These are phyloP conservation scores for Bryopsis sp. DNA, from an alignment of 139 green algal genomes.

Conservation along the genomic window DNA sequence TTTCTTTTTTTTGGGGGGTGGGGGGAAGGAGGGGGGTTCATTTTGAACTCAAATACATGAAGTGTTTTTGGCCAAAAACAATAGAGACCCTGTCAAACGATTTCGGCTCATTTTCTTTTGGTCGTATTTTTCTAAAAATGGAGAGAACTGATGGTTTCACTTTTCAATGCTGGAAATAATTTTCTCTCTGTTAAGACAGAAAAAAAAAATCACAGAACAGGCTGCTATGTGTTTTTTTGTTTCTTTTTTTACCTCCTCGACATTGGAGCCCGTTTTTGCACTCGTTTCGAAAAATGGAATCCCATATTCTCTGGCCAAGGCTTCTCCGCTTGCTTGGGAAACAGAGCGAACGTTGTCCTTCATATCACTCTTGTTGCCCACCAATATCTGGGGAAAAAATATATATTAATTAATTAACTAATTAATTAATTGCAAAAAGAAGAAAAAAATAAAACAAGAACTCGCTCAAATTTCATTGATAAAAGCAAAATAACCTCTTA, in stretches of 20 bases:
- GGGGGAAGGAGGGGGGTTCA: too few species aligned
- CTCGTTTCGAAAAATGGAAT: slow-evolving; percentile 90
- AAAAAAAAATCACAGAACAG: too few species aligned
- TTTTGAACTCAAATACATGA: too few species aligned
- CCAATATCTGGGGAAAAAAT: slow-evolving; percentile 53
- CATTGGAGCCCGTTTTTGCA: slow-evolving; percentile 70
- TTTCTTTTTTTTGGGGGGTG: too few species aligned
- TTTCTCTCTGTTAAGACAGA: too few species aligned
- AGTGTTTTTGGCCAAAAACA: too few species aligned
- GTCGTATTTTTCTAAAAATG: too few species aligned
- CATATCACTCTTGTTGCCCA: slow-evolving; percentile 96
- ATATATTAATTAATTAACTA: background rate
- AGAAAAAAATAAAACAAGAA: background rate
- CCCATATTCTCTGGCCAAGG: slow-evolving; percentile 82
- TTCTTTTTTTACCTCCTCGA: slow-evolving; percentile 81
- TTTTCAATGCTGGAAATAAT: too few species aligned
- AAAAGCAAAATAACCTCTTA: background rate
- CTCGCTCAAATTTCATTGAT: background rate
- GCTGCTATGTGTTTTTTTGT: too few species aligned
- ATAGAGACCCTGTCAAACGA: too few species aligned
- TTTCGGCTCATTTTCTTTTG: too few species aligned
- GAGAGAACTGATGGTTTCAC: too few species aligned
- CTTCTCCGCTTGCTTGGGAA: slow-evolving; percentile 55
- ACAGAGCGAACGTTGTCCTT: slow-evolving; percentile 73
- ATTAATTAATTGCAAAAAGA: background rate